These are phyloP conservation scores for Colletotrichum sp. DNA, from an alignment of 2,329 filamentous ascomycete genomes.

Conservation along the genomic window DNA sequence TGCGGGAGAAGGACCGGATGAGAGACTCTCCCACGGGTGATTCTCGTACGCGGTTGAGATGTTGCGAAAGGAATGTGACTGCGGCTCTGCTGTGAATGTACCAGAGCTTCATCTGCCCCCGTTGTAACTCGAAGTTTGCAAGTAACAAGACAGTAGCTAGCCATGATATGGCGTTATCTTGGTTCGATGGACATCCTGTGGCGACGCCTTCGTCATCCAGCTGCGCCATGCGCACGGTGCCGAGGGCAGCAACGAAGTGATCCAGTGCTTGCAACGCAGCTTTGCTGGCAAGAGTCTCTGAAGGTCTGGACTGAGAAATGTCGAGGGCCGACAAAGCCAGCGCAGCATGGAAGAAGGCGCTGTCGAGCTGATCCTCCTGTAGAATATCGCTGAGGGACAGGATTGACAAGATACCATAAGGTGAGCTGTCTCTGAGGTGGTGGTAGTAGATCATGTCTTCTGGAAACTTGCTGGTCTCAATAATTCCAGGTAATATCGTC, in stretches of 20 bases:
- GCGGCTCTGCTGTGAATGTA: constrained; percentile 6
- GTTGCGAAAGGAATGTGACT: neutral
- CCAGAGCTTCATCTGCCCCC: constrained; percentile 9
- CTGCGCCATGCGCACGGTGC: neutral
- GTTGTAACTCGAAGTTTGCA: neutral
- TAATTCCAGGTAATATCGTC: neutral
- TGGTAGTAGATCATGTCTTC: constrained; percentile 7
- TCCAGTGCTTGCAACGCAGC: constrained; percentile 2
- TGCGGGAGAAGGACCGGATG: neutral
- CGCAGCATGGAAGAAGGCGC: neutral
- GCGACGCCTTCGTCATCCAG: neutral
- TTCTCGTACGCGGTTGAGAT: neutral
- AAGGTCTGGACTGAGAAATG: neutral
- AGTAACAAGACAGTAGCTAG: neutral
- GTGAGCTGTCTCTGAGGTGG: neutral
- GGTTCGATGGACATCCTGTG: neutral
- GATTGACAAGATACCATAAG: neutral
- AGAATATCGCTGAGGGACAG: neutral
- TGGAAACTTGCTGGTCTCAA: constrained; percentile 3
- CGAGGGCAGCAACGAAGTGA: neutral
- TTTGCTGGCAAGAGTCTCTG: neutral
- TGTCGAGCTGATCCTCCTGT: neutral
- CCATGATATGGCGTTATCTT: neutral
- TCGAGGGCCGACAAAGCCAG: neutral
- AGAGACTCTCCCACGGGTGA: neutral